phyloP scores from a whole-genome alignment of 2,329 filamentous ascomycete species.

The Colletotrichum costaricense region DNA sequence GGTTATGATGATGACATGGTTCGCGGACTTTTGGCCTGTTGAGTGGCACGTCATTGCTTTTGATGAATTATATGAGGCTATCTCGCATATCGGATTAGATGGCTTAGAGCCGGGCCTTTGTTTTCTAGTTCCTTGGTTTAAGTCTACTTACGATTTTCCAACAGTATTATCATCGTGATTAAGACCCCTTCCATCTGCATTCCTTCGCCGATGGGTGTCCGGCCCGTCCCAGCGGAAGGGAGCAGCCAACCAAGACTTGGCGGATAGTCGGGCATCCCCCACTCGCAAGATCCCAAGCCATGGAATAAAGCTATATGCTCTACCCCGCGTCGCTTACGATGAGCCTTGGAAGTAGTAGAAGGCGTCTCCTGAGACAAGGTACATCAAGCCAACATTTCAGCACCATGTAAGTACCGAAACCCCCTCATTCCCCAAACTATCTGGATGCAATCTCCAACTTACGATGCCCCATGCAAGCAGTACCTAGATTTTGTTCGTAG shows the following conservation, averaged over 20 bases:
- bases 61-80: conserved; percentile 23
- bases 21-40: background rate
- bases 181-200: background rate
- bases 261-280: conserved; percentile 23
- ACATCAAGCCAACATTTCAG: background rate
- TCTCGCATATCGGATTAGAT: conserved; percentile 28
- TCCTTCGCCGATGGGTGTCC: background rate
- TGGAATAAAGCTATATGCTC: background rate
- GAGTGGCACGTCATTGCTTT: background rate
- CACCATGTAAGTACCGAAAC: background rate
- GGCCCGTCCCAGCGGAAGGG: conserved; percentile 4
- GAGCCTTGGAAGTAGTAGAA: background rate
- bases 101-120: conserved; percentile 22
- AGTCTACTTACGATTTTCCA: background rate
- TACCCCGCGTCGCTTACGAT: background rate
- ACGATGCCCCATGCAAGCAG: background rate
- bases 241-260: conserved; percentile 12
- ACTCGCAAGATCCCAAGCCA: background rate
- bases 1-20: background rate
- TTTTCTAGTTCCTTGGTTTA: background rate
- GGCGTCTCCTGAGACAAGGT: background rate
- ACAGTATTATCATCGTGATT: background rate
- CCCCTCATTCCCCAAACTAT: conserved; percentile 13
- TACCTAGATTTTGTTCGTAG: background rate
- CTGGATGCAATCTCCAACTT: background rate